These are phyloP conservation scores for Aspergillus sergii DNA, from an alignment of 2,329 filamentous ascomycete species.

Conservation along the genomic window DNA sequence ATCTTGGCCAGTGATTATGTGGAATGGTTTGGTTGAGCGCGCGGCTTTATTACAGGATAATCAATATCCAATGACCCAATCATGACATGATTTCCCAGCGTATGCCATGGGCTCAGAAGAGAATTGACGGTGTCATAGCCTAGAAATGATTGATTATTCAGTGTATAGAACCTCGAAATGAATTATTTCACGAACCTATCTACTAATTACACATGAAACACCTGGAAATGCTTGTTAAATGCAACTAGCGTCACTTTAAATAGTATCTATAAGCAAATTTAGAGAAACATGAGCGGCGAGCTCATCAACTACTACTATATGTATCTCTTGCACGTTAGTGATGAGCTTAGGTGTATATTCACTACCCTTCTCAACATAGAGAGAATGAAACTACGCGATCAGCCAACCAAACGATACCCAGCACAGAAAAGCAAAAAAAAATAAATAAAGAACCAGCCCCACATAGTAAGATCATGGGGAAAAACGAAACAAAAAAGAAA, in stretches of 20 bases:
- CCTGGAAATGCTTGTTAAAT: not conserved
- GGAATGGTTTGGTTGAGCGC: not conserved
- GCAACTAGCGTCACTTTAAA: not conserved
- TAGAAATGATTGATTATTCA: not conserved
- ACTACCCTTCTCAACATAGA: not conserved
- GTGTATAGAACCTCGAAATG: not conserved
- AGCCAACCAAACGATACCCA: not conserved
- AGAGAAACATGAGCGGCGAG: not conserved
- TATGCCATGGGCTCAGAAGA: not conserved
- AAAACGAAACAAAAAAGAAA: not conserved
- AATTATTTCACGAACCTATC: not conserved
- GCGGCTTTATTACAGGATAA: not conserved
- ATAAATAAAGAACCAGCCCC: not conserved
- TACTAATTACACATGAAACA: not conserved
- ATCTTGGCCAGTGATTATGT: conserved; percentile 26
- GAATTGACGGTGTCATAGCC: not conserved
- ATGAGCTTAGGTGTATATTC: too few species aligned
- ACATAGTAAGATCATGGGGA: not conserved
- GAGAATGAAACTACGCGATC: not conserved
- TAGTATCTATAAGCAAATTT: not conserved
- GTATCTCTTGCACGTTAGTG: too few species aligned
- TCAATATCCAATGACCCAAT: not conserved
- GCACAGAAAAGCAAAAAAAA: not conserved
- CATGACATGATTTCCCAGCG: not conserved
- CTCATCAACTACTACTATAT: too few species aligned